These are phyloP conservation scores for Didymella pinodella DNA, from an alignment of 2,329 filamentous ascomycete genomes.

Conservation along the genomic window DNA sequence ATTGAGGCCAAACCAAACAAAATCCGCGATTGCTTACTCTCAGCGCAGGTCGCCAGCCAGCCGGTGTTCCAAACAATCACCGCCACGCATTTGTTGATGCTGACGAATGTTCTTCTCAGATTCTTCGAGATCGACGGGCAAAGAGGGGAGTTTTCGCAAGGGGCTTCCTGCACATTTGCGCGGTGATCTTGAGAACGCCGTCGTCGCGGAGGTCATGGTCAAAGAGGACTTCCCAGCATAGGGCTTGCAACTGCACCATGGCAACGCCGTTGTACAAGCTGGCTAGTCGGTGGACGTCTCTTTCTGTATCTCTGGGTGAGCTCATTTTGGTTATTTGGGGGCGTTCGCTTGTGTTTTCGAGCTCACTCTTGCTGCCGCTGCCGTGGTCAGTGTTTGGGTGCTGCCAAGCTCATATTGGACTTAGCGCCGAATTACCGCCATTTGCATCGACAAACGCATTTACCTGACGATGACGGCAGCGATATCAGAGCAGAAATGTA, in stretches of 20 bases:
- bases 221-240: background rate
- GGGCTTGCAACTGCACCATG: background rate
- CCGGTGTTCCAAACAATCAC: background rate
- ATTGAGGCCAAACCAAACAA: background rate
- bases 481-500: background rate
- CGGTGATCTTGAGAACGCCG: background rate
- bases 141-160: background rate
- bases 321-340: background rate
- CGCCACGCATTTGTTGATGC: constrained; percentile 3
- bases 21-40: background rate
- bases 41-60: constrained; percentile 2
- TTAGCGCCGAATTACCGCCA: constrained; percentile 7
- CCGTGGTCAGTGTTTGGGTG: constrained; percentile 1
- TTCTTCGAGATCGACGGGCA: background rate
- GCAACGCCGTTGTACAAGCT: constrained; percentile 7
- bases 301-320: background rate
- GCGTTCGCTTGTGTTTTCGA: background rate
- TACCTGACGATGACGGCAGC: background rate
- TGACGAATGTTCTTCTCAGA: background rate
- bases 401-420: constrained; percentile 2
- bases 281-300: constrained; percentile 2
- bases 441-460: background rate
- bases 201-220: background rate
- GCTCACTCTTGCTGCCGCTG: background rate
- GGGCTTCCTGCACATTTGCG: background rate